A percentile compares a stretch with the other conserved stretches of the same genome.
phyloP scores from a whole-genome alignment of 768 basidiomycete species.

The Phylloporus sp. region DNA sequence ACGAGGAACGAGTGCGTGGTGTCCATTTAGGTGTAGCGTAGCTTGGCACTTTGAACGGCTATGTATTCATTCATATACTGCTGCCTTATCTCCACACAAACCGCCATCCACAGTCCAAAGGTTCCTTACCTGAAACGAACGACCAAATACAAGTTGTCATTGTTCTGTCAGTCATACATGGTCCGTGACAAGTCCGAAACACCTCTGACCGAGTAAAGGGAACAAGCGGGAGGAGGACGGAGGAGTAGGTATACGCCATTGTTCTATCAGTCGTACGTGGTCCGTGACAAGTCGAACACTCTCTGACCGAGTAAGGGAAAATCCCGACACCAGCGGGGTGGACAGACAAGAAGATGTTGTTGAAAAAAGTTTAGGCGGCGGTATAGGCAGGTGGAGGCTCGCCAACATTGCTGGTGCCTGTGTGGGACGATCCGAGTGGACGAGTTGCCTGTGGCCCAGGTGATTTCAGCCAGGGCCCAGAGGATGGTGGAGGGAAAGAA shows the following conservation, averaged over 20 bases:
- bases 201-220: too few species aligned
- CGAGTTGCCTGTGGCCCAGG: background rate
- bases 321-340: background rate
- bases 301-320: background rate
- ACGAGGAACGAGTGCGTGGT: too few species aligned
- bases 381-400: slow-evolving; percentile 30
- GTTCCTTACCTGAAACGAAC: background rate
- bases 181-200: too few species aligned
- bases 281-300: background rate
- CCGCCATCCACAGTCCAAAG: background rate
- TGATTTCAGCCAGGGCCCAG: background rate
- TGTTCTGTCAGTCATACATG: too few species aligned
- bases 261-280: background rate
- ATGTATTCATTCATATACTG: background rate
- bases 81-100: background rate
- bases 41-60: background rate
- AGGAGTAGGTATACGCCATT: background rate
- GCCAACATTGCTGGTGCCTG: slow-evolving; percentile 7
- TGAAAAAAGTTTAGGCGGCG: slow-evolving; percentile 7
- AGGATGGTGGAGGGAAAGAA: background rate
- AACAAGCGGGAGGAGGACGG: background rate
- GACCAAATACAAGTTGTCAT: too few species aligned
- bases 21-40: too few species aligned
- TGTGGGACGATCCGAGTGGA: slow-evolving; percentile 1
- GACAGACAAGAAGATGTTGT: background rate